A percentile compares a stretch with the other conserved stretches of the same genome.
Conservation (phyloP, 2,329 filamentous ascomycete species). For the Lizonia empirigonia region DNA sequence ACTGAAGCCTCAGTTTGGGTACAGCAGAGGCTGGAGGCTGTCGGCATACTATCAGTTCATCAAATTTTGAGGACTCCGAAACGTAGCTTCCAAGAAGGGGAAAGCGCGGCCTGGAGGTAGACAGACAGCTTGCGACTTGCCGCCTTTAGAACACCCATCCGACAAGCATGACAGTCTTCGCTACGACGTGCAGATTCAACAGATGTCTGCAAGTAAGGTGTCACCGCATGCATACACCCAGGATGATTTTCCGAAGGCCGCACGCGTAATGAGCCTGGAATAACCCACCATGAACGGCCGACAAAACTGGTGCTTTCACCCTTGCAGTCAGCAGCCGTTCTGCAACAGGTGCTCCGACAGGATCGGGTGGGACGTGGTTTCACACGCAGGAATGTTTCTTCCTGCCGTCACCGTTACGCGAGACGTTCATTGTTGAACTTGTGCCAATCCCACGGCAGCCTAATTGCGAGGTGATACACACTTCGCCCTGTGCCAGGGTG, state of each 20-base stretch:
- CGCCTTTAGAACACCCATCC: slow-evolving; percentile 1
- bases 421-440: background rate
- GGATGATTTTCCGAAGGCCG: background rate
- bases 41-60: background rate
- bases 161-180: slow-evolving; percentile 11
- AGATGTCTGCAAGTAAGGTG: slow-evolving; percentile 15
- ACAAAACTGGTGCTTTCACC: slow-evolving; percentile 4
- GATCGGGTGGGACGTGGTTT: slow-evolving; percentile 2
- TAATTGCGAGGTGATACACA: slow-evolving; percentile 1
- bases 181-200: slow-evolving; percentile 13
- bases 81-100: too few species aligned
- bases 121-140: too few species aligned
- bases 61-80: too few species aligned
- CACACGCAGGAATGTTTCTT: slow-evolving; percentile 12
- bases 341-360: slow-evolving; percentile 2
- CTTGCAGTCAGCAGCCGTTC: slow-evolving; percentile 8
- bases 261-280: background rate
- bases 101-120: too few species aligned
- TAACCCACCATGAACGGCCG: background rate
- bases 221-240: slow-evolving; percentile 10
- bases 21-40: too few species aligned
- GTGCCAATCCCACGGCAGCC: slow-evolving; percentile 1
- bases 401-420: background rate
- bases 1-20: too few species aligned
- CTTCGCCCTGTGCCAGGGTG: background rate